phyloP scores from a whole-genome alignment of 2,329 filamentous ascomycete genomes.

The Monosporascus sp. region DNA sequence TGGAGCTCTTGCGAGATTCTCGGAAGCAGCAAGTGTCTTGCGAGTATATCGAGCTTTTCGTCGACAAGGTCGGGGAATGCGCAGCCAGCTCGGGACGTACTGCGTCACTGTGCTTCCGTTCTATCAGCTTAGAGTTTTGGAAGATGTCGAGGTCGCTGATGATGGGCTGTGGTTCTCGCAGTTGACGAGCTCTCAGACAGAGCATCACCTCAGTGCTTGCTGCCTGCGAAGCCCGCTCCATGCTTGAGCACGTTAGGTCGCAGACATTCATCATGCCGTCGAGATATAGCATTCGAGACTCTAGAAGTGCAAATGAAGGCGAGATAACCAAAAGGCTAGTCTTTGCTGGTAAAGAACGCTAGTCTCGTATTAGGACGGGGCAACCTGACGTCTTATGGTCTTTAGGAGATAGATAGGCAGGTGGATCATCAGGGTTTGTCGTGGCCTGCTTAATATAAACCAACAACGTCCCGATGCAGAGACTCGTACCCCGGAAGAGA shows the following conservation, averaged over 20 bases:
- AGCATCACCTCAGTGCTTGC: neutral
- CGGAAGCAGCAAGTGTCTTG: neutral
- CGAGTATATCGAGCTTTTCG: conserved; percentile 14
- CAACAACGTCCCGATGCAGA: conserved; percentile 18
- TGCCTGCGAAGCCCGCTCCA: neutral
- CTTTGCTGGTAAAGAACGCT: neutral
- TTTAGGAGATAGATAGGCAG: conserved; percentile 10
- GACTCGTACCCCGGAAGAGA: conserved; percentile 18
- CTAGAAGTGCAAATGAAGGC: neutral
- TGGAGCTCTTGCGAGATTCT: conserved; percentile 6
- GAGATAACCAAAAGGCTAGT: neutral
- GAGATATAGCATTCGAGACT: neutral
- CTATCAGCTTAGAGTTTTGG: neutral
- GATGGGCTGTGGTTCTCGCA: conserved; percentile 5
- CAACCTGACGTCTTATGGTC: conserved; percentile 13
- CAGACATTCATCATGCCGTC: neutral
- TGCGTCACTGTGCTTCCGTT: neutral
- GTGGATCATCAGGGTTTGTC: conserved; percentile 5
- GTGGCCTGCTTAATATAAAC: conserved; percentile 20
- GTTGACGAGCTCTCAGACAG: conserved; percentile 3
- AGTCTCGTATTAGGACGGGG: neutral
- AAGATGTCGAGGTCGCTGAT: conserved; percentile 1
- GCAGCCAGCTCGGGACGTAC: conserved; percentile 3
- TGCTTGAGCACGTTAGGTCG: neutral
- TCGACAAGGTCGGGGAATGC: conserved; percentile 12